Conservation (phyloP, 306 rosid species). For the Pyrus communis region DNA sequence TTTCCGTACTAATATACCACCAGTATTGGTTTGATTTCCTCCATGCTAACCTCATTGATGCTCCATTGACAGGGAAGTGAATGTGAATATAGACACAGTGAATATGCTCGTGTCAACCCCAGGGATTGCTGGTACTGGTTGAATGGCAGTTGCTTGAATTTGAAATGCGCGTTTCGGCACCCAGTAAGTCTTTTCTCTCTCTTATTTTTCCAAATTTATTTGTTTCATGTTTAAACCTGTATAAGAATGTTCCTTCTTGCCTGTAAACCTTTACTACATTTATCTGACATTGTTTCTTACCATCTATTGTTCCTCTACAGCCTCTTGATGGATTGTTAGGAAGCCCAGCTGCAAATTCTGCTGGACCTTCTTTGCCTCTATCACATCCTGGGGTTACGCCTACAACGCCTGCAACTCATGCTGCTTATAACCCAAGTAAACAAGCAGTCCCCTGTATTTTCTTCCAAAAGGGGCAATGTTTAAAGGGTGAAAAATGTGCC, state of each 20-base stretch:
- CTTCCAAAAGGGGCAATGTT: slow-evolving; percentile 81
- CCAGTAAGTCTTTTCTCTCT: slow-evolving; percentile 51
- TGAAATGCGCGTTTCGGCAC: slow-evolving; percentile 87
- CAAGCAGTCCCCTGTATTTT: slow-evolving; percentile 81
- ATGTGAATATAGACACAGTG: slow-evolving; percentile 97
- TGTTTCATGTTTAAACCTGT: background rate
- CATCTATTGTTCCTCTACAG: slow-evolving; percentile 33
- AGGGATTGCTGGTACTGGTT: slow-evolving; percentile 97
- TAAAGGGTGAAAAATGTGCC: slow-evolving; percentile 85
- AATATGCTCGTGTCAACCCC: slow-evolving; percentile 85
- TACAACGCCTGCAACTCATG: slow-evolving; percentile 39
- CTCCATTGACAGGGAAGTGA: slow-evolving; percentile 60
- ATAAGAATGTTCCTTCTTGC: background rate
- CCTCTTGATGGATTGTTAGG: slow-evolving; percentile 85
- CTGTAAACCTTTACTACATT: background rate
- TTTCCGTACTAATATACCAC: background rate
- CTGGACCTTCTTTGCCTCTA: slow-evolving; percentile 45
- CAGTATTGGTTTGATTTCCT: background rate
- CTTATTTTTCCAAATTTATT: background rate
- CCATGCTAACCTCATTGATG: slow-evolving; percentile 3
- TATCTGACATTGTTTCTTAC: slow-evolving; percentile 6
- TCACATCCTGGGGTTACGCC: slow-evolving; percentile 35
- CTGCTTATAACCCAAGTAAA: slow-evolving; percentile 46
- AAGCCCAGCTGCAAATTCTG: slow-evolving; percentile 48
- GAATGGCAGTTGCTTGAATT: slow-evolving; percentile 90